These are phyloP conservation scores for Colletotrichum chlorophyti DNA, from an alignment of 2,329 filamentous ascomycete species.

Conservation along the genomic window DNA sequence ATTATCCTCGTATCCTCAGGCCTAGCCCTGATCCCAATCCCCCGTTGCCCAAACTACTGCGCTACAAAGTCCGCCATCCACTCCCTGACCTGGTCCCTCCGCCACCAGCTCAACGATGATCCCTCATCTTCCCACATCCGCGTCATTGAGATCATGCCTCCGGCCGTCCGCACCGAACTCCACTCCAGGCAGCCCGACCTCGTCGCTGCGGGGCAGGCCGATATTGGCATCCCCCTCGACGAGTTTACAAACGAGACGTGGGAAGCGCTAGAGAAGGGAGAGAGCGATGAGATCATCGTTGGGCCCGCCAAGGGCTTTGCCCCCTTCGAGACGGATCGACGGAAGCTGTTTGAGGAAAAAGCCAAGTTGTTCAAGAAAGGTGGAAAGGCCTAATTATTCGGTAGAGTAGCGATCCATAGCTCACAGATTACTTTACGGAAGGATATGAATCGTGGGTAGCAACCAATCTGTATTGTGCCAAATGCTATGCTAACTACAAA, in stretches of 20 bases:
- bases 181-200: slow-evolving; percentile 49
- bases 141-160: slow-evolving; percentile 57
- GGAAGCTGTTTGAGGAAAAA: slow-evolving; percentile 11
- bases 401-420: too few species aligned
- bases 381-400: not conserved
- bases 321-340: slow-evolving; percentile 15
- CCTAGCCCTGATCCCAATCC: slow-evolving; percentile 54
- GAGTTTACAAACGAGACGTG: slow-evolving; percentile 55
- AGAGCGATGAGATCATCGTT: slow-evolving; percentile 41
- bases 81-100: slow-evolving; percentile 50
- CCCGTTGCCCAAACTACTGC: slow-evolving; percentile 57
- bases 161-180: slow-evolving; percentile 55
- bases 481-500: slow-evolving; percentile 26
- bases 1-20: slow-evolving; percentile 48
- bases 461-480: slow-evolving; percentile 27
- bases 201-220: slow-evolving; percentile 36
- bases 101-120: slow-evolving; percentile 47
- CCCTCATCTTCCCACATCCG: slow-evolving; percentile 40
- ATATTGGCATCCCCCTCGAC: slow-evolving; percentile 44
- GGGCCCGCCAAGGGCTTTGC: slow-evolving; percentile 23
- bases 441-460: not conserved
- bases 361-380: slow-evolving; percentile 2
- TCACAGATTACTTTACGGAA: not conserved
- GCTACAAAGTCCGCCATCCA: slow-evolving; percentile 61
- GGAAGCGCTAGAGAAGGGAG: slow-evolving; percentile 45